Evolutionary conservation across 495 filamentous ascomycete genomes (phyloP), one percentile per base, ranked within the genome.

Genomic region (Neurospora intermedia): DNA sequence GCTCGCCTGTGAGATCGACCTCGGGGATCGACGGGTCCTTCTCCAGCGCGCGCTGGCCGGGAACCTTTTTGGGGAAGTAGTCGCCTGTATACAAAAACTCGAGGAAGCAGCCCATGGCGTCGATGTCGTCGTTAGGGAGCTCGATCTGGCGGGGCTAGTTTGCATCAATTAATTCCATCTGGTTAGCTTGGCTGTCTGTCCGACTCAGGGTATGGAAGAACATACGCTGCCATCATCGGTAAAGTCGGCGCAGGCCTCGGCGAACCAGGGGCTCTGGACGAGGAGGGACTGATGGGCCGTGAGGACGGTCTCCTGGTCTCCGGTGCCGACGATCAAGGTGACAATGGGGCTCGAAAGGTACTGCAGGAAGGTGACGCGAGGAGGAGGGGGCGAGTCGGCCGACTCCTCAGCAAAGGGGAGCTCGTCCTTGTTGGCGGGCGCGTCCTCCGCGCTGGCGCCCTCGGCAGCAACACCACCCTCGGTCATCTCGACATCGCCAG

Each of bases 41-140:
- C 75, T 92, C 88, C 2, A 92, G 83, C 43, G 83, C 74, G 27
- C 82, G 84, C 70, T 87, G 81, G 59, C 87, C 84, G n/a, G 85
- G 78, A 18, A 90, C 70, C 76, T 90, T 90, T 74, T 85, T 84
- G 4, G 93, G 91, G 80, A 93, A 93, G 86, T 97, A 97, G 80
- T 98, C 93, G 80, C 88, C 89, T 2, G 93, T 97, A 83, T 98
- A 98, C 41, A 96, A 89, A 82, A 91, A 98, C 83, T 97, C 91
- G 76, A 98, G 88, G 78, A 97, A 94, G 82, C 89, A 94, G 42
- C 92, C 90, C 72, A 94, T 90, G 43, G 94, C 92, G 74, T 94
- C 92, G 39, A 96, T 82, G 76, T 95, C 88, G 74, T 93, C 91
- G 74, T 86, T 83, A 0, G 86, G 79, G 43, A 97, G 90, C 45